Base-by-base conservation (phyloP, 805 yeast genomes). In the Ogataea ramenticola region DNA sequence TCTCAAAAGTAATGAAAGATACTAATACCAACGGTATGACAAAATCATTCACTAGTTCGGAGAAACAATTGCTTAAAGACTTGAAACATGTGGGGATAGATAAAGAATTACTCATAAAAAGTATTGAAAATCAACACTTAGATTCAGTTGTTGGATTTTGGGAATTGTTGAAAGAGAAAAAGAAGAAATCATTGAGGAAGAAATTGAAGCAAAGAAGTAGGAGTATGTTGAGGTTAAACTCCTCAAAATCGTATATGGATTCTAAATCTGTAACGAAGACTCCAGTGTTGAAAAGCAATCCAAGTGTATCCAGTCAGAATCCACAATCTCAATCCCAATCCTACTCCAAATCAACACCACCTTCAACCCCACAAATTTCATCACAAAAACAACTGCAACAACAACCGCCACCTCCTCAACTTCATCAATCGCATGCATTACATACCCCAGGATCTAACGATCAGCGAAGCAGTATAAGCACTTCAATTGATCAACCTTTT, bases 111-210 rank as follows among this genome's bases (percentile, higher is more conserved):
- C 64, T 89, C 29, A 78, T 77, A 50, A 66, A 73, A 9, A 75
- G 84, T 26, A 79, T 88, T 3, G 54, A 64, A 26, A 70, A 73
- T 45, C 72, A 74, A 39, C 78, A 81, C 45, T 77, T 86, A 62
- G 93, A 86, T 60, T 68, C 87, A 0, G 64, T 85, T 15, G 77
- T 85, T 14, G 96, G 91, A 0, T 70, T 82, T 45, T 88, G 90
- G 82, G 80, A 80, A 39, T 65, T 87, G 17, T 61, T 80, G 16
- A 61, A 82, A 26, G 87, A 84, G 20, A 65, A 67, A 40, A 80
- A 77, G 50, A 59, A 62, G 41, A 51, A 55, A 57, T 26, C 29
- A 4, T 20, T 39, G 19, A 47, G 69, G 67, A 58, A 47, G 31
- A 53, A 47, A 36, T 39, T 50, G 29, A 52, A 49, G 39, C 45